Conservation (phyloP, 1,284 basidiomycete species). For the Clitocybe nebularis region DNA sequence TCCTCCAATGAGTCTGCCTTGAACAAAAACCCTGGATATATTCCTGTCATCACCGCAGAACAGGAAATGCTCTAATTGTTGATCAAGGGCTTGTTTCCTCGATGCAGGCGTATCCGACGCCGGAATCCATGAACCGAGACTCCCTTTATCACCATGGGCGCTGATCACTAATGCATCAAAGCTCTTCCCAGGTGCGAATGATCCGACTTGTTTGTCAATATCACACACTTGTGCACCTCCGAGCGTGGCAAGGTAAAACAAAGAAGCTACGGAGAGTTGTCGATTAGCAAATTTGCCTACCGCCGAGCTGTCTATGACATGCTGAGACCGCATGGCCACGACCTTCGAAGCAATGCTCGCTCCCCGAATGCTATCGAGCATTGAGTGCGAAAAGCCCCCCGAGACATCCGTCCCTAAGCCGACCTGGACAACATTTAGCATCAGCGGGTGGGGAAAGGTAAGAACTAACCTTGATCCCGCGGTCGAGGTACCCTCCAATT, state of each 20-base stretch:
- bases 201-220: constrained; percentile 71
- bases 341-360: constrained; percentile 85
- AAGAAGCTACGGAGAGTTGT: constrained; percentile 70
- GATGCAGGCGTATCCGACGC: constrained; percentile 20
- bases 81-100: constrained; percentile 33
- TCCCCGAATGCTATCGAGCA: constrained; percentile 79
- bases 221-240: constrained; percentile 88
- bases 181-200: constrained; percentile 76
- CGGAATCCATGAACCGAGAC: constrained; percentile 61
- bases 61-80: constrained; percentile 68
- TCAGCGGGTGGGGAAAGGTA: not conserved
- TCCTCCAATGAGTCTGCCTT: constrained; percentile 78
- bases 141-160: constrained; percentile 46
- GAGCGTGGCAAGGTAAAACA: constrained; percentile 88
- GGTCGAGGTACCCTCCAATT: constrained; percentile 77
- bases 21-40: constrained; percentile 81
- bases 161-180: constrained; percentile 86
- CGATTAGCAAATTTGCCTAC: constrained; percentile 46
- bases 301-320: constrained; percentile 10
- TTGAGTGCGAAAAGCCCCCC: constrained; percentile 84
- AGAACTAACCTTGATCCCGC: constrained; percentile 73
- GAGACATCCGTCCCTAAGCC: constrained; percentile 90
- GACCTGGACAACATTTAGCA: constrained; percentile 43
- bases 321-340: constrained; percentile 40
- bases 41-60: constrained; percentile 90